phyloP scores from a whole-genome alignment of 129 eudicot genomes.

The Pulicaria dysenterica region DNA sequence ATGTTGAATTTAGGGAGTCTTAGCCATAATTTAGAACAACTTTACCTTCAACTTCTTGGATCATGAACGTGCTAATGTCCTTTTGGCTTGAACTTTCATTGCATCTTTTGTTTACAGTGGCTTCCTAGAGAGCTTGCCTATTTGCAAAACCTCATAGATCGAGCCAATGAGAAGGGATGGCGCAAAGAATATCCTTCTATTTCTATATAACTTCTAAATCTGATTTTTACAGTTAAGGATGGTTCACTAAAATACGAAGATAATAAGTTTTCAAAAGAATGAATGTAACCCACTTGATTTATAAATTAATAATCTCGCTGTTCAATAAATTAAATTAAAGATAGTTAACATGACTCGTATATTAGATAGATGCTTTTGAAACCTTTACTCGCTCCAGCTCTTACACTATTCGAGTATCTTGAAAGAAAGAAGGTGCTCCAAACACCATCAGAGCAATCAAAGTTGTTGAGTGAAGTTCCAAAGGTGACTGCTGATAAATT shows the following conservation, averaged over 20 bases:
- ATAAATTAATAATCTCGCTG: neutral
- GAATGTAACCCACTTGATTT: constrained; percentile 9
- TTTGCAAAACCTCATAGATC: constrained; percentile 76
- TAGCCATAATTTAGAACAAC: neutral
- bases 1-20: neutral
- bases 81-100: neutral
- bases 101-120: constrained; percentile 48
- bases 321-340: neutral
- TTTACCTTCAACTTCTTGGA: neutral
- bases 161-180: constrained; percentile 95
- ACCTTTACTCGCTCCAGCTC: constrained; percentile 48
- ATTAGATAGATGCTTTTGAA: constrained; percentile 4
- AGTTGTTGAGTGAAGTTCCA: constrained; percentile 64
- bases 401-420: constrained; percentile 57
- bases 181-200: constrained; percentile 87
- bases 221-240: no score
- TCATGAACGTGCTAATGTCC: neutral
- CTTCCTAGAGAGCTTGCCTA: constrained; percentile 60
- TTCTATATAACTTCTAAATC: neutral
- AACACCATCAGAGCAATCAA: constrained; percentile 64
- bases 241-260: neutral
- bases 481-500: constrained; percentile 67
- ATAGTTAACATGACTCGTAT: neutral
- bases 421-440: constrained; percentile 56
- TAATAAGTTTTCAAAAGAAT: neutral